Percentiles rank a stretch among this genome's conserved stretches.
Conservation (phyloP, 306 rosid genomes). For the Begonia peltatifolia region DNA sequence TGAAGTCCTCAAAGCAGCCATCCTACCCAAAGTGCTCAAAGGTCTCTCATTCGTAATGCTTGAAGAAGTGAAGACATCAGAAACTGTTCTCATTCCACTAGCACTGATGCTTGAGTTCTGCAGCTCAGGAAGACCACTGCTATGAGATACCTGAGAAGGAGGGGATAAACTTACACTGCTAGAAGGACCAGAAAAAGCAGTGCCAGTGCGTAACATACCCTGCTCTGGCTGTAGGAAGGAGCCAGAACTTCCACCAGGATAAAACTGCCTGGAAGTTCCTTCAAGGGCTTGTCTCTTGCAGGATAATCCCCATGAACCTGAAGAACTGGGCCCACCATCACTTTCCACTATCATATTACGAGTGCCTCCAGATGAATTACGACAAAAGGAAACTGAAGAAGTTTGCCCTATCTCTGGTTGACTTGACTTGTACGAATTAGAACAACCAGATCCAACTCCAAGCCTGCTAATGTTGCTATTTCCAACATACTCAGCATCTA, state of each 20-base stretch:
- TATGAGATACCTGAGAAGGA: constrained; percentile 24
- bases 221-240: constrained; percentile 36
- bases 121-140: constrained; percentile 27
- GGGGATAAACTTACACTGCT: constrained; percentile 30
- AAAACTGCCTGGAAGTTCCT: constrained; percentile 50
- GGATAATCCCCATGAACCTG: constrained; percentile 66
- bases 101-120: constrained; percentile 34
- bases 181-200: constrained; percentile 31
- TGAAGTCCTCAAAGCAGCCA: constrained; percentile 22
- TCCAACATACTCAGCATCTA: not conserved
- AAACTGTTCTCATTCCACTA: constrained; percentile 24
- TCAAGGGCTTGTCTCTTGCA: constrained; percentile 80
- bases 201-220: constrained; percentile 25
- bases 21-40: constrained; percentile 26
- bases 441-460: constrained; percentile 22
- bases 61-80: constrained; percentile 37
- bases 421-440: constrained; percentile 1
- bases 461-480: constrained; percentile 26
- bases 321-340: constrained; percentile 33
- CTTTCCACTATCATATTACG: constrained; percentile 26
- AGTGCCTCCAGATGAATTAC: constrained; percentile 47
- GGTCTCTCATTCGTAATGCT: constrained; percentile 28
- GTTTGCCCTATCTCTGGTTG: constrained; percentile 31
- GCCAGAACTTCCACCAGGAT: constrained; percentile 49
- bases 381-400: constrained; percentile 12